Conservation (phyloP, 1,284 basidiomycete species). For the Lentinula novae-zelandiae region DNA sequence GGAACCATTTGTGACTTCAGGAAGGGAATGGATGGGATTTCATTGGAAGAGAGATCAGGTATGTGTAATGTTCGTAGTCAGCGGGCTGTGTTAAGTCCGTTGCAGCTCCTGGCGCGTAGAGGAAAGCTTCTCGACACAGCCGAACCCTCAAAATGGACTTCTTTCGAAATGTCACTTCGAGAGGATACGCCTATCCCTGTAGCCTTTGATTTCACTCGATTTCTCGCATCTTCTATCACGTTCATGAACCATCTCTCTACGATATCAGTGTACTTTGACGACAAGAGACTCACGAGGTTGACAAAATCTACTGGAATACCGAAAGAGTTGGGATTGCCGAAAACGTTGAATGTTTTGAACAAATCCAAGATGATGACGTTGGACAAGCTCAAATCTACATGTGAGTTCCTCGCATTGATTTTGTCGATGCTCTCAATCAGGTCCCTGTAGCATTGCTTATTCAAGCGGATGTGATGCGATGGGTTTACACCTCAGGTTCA, state of each 20-base stretch:
- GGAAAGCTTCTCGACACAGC: slow-evolving; percentile 55
- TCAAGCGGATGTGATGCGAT: slow-evolving; percentile 79
- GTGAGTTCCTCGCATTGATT: slow-evolving; percentile 33
- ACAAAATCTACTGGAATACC: slow-evolving; percentile 65
- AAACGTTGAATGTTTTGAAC: slow-evolving; percentile 45
- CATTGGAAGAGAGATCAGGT: slow-evolving; percentile 94
- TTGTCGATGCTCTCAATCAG: background rate
- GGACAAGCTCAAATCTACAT: slow-evolving; percentile 58
- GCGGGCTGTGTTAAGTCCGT: background rate
- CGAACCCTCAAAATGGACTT: slow-evolving; percentile 63
- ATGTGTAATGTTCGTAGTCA: background rate
- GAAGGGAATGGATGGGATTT: slow-evolving; percentile 92
- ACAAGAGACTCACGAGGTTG: slow-evolving; percentile 71
- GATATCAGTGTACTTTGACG: slow-evolving; percentile 80
- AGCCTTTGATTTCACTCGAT: slow-evolving; percentile 84
- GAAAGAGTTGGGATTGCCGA: slow-evolving; percentile 54
- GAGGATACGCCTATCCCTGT: slow-evolving; percentile 82
- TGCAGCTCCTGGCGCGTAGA: slow-evolving; percentile 73
- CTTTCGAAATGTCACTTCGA: slow-evolving; percentile 88
- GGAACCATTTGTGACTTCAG: slow-evolving; percentile 90
- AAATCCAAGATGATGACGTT: slow-evolving; percentile 64
- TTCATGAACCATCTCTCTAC: slow-evolving; percentile 86
- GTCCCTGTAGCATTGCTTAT: slow-evolving; percentile 66
- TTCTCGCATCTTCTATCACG: slow-evolving; percentile 89
- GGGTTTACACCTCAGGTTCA: slow-evolving; percentile 73